These are phyloP conservation scores for Nymphaea thermarum DNA, from an alignment of 164 flowering plant genomes.

Conservation along the genomic window DNA sequence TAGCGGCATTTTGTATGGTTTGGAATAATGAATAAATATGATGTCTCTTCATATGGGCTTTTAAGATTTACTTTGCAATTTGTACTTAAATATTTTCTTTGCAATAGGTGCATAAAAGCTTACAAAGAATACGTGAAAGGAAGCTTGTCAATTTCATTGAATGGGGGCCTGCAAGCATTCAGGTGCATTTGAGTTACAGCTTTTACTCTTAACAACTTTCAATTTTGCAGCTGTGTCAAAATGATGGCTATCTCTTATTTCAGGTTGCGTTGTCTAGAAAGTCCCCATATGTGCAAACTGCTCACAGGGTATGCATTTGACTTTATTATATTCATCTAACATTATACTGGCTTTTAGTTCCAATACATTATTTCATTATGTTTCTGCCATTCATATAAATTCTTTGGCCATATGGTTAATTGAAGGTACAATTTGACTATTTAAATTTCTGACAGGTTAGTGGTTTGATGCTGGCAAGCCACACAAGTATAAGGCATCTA, in stretches of 20 bases:
- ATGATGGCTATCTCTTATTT: background rate
- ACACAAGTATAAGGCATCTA: constrained; percentile 93
- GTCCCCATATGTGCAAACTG: constrained; percentile 97
- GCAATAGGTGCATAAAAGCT: constrained; percentile 92
- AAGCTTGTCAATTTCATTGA: constrained; percentile 99
- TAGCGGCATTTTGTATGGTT: too few relatives aligned
- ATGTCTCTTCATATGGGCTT: too few relatives aligned
- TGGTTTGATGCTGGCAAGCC: constrained; percentile 98
- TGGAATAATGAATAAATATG: too few relatives aligned
- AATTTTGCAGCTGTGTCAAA: background rate
- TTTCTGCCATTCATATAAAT: too few relatives aligned
- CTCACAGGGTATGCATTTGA: constrained; percentile 56
- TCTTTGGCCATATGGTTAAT: background rate
- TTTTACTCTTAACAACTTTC: background rate
- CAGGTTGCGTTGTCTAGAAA: constrained; percentile 98
- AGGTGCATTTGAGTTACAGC: constrained; percentile 29
- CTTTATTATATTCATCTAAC: background rate
- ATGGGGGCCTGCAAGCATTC: constrained; percentile 99
- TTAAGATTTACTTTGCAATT: background rate
- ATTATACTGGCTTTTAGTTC: background rate
- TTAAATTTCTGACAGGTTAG: constrained; percentile 45
- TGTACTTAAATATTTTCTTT: background rate
- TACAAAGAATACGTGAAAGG: constrained; percentile 98
- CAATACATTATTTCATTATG: background rate
- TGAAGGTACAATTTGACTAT: background rate